Base-by-base conservation (phyloP, 2,329 filamentous ascomycete species). In the Aspergillus thermomutatus region DNA sequence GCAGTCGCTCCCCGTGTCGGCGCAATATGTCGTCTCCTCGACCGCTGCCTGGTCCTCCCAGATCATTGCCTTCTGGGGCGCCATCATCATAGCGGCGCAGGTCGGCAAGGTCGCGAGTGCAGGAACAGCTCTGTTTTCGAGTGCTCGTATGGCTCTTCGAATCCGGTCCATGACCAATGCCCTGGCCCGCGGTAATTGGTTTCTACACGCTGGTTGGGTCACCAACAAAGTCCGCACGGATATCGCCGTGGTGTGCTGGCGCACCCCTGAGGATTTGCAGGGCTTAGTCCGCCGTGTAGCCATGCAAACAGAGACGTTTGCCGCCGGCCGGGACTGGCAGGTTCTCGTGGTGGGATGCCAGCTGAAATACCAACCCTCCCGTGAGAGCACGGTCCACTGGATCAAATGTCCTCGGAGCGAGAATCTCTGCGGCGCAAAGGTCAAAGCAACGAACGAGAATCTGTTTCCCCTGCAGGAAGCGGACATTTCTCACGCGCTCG, bases 41-140 rank as follows among this genome's bases (percentile, higher is more conserved):
- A 53, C 51, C 6, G 51, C 51, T 2, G 51, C 51, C 26, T 53
- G 51, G 40, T 53, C 51, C 25, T 53, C 51, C 7, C 37, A 53
- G 37, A 53, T 53, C 19, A 28, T 53, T 14, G 51, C 51, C 17
- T 53, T 53, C 37, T 53, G 51, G 51, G 51, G 51, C 14, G 51
- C 51, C 14, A 53, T 53, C 50, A 48, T 53, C 51, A 53, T 53
- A 9, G 51, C 51, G 2, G 46, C 51, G 0, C 51, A 45, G 23
- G 51, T 53, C 3, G 40, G 51, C 26, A 47, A 41, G 25, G 51
- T 53, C 40, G 51, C 37, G 21, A 48, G 37, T 14, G 51, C 17
- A 41, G 51, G 40, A 43, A 53, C 51, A 4, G 41, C 51, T 8
- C 17, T 53, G 1, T 53, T 53, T 10, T 53, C 51, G 2, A 53